Base-by-base conservation (phyloP, 495 filamentous ascomycete genomes). In the Tetracladium setigerum region DNA sequence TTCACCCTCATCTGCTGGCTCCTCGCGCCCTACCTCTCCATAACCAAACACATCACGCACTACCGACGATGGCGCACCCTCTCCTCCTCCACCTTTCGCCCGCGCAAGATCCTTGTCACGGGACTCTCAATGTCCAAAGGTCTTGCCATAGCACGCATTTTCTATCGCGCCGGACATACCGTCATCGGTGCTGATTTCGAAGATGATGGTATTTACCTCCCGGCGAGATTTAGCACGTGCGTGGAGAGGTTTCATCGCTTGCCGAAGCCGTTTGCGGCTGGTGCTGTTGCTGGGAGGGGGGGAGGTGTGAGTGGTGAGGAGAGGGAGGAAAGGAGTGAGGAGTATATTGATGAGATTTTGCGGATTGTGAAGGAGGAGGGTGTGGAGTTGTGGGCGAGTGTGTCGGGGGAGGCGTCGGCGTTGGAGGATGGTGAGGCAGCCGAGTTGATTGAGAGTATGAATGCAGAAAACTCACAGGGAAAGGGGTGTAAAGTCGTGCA, bases 121-220 rank as follows among this genome's bases (percentile, higher is more conserved):
- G 83, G 84, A n/a, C 65, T 88, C 1, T 72, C 76, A 31, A 87
- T 84, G 62, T 61, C 72, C 15, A 84, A 85, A 56, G 84, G 82
- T 24, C 67, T 89, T 0, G 60, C 67, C 0, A 53, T 91, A 4
- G 82, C 84, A n/a, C 76, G 86, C 14, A 55, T 74, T 7, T 87
- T 87, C 65, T 69, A 81, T 49, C 57, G 71, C 30, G 71, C 77
- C 1, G 82, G 84, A 7, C 83, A 89, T 61, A 69, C 70, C 30
- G 84, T 89, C 33, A 74, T 91, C 30, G 86, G 85, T 5, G 82
- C 81, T 4, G 84, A 87, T 56, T 76, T 86, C 39, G 68, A 74
- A 24, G 68, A 72, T n/a, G 38, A 49, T 15, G 41, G 54, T 30
- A 62, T 69, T 12, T 63, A 60, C 0, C 62, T 61, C 4, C 53